A percentile compares a stretch with the other conserved stretches of the same genome.
Evolutionary conservation across 768 basidiomycete species (phyloP).

Genomic region (Boletellus sp.): DNA sequence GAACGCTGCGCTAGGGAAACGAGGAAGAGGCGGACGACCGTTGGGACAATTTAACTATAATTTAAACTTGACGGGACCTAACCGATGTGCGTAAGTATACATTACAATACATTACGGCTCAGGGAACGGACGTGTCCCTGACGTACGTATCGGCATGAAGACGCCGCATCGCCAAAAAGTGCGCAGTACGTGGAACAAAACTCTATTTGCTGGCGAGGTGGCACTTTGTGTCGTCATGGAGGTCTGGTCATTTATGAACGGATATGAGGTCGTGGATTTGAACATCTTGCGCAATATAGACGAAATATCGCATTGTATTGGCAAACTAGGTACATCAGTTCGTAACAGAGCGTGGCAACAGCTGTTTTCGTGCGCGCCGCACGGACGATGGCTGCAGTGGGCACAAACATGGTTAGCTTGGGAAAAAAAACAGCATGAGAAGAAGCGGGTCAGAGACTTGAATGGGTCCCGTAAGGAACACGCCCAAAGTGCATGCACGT

Average conservation of each 20-base stretch:
- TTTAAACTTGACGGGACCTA: conserved; percentile 14
- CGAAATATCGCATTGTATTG: conserved; percentile 7
- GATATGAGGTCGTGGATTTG: background rate
- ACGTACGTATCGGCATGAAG: conserved; percentile 15
- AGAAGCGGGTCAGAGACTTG: conserved; percentile 63
- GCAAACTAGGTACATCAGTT: conserved; percentile 16
- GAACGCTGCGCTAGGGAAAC: background rate
- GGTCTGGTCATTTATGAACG: background rate
- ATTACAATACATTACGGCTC: conserved; percentile 18
- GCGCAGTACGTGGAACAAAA: background rate
- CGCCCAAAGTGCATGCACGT: conserved; percentile 62
- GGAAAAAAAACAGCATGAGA: background rate
- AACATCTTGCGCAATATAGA: background rate
- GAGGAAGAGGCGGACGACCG: background rate
- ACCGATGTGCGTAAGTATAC: conserved; percentile 14
- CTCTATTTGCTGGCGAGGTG: conserved; percentile 4
- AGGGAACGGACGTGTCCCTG: conserved; percentile 4
- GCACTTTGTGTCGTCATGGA: background rate
- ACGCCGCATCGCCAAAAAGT: conserved; percentile 17
- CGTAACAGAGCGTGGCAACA: background rate
- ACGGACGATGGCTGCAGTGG: background rate
- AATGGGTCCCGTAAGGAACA: conserved; percentile 72
- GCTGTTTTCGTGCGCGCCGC: background rate
- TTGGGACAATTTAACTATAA: conserved; percentile 13
- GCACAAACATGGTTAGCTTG: conserved; percentile 15